phyloP scores from a whole-genome alignment of 1,139 yeast genomes.

The Saccharomyces hybrid region DNA sequence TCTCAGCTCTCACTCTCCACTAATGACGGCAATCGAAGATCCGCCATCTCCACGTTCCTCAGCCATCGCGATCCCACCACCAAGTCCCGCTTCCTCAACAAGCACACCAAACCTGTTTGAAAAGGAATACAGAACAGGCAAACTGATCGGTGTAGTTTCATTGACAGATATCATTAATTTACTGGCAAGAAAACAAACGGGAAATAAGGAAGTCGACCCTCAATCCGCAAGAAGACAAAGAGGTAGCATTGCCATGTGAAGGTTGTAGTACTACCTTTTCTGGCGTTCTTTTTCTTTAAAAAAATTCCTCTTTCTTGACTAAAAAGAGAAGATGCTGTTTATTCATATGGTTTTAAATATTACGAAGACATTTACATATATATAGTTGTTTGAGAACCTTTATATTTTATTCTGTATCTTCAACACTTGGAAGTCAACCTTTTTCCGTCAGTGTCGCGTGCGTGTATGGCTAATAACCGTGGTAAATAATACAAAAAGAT shows the following conservation, averaged over 20 bases:
- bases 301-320: not conserved
- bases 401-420: not conserved
- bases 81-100: conserved; percentile 12
- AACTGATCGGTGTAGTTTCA: conserved; percentile 82
- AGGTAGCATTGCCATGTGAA: conserved; percentile 39
- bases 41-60: conserved; percentile 13
- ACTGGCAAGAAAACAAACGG: conserved; percentile 61
- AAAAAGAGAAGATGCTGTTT: not conserved
- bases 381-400: not conserved
- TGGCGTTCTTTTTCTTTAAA: not conserved
- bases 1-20: conserved; percentile 14
- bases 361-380: not conserved
- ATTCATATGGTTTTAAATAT: not conserved
- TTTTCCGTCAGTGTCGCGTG: not conserved
- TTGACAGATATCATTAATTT: conserved; percentile 80
- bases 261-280: conserved; percentile 11
- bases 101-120: conserved; percentile 29
- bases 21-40: conserved; percentile 21
- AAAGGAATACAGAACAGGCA: conserved; percentile 53
- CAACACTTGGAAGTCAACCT: not conserved
- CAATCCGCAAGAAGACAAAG: conserved; percentile 80
- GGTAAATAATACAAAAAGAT: no score
- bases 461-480: not conserved
- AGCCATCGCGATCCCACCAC: conserved; percentile 16
- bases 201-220: conserved; percentile 67